Conservation (phyloP, 2,329 filamentous ascomycete genomes). For the Calcarisporium arbuscula region DNA sequence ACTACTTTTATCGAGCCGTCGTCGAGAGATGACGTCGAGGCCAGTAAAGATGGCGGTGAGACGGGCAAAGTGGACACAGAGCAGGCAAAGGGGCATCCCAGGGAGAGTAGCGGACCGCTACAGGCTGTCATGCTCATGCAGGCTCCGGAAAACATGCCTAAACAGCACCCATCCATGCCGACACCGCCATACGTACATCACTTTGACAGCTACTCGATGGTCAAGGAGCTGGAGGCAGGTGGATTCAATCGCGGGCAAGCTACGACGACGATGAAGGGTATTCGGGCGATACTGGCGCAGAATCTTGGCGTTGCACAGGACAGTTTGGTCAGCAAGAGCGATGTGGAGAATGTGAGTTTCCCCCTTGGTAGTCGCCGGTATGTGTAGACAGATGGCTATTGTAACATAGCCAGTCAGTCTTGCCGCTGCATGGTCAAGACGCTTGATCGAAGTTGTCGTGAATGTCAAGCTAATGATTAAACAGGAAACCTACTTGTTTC, state of each 20-base stretch:
- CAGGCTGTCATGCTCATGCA: conserved; percentile 45
- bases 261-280: conserved; percentile 85
- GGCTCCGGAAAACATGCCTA: conserved; percentile 30
- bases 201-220: conserved; percentile 90
- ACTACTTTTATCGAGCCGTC: no score
- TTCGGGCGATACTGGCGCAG: conserved; percentile 67
- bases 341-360: conserved; percentile 70
- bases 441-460: no score
- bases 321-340: conserved; percentile 79
- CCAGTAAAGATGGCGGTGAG: conserved; percentile 2
- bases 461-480: no score
- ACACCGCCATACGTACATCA: conserved; percentile 85
- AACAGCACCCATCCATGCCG: conserved; percentile 59
- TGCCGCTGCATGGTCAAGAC: no score
- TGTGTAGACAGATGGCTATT: no score
- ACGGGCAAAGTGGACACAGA: background rate
- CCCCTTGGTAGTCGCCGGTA: background rate
- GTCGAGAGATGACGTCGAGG: background rate
- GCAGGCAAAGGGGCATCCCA: background rate
- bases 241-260: conserved; percentile 71
- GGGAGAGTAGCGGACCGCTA: conserved; percentile 38
- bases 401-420: no score
- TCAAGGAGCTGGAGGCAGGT: conserved; percentile 69
- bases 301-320: conserved; percentile 78
- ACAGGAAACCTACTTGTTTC: conserved; percentile 83